phyloP scores from a whole-genome alignment of 140 eudicot genomes.

The Anethum foeniculum region DNA sequence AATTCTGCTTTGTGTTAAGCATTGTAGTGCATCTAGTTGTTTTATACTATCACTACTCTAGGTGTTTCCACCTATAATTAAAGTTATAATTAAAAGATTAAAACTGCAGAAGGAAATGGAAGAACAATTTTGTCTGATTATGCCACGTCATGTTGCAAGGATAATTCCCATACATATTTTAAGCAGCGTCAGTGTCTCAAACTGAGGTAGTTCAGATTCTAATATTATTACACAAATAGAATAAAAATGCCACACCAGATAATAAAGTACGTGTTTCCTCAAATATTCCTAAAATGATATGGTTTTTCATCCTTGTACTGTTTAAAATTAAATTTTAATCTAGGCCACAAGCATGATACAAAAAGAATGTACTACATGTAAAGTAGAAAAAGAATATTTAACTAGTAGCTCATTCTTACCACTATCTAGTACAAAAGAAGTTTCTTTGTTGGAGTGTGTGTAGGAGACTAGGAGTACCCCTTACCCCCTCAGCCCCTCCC shows the following conservation, averaged over 20 bases:
- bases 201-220: no score
- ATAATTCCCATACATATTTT: background rate
- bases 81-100: no score
- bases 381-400: background rate
- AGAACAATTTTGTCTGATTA: background rate
- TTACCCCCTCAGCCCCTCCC: background rate
- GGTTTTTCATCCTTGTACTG: background rate
- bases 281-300: no score
- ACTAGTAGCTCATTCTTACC: background rate
- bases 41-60: no score
- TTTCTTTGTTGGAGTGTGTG: background rate
- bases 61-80: no score
- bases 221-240: no score
- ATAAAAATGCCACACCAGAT: no score
- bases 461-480: background rate
- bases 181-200: no score
- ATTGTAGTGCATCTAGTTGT: no score
- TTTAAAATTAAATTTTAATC: background rate
- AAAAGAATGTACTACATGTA: background rate
- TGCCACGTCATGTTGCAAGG: background rate
- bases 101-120: background rate
- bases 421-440: background rate
- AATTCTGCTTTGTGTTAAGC: no score
- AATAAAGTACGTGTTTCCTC: no score
- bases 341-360: background rate